phyloP scores from a whole-genome alignment of 2,329 filamentous ascomycete species.

The Penicillium sp. region DNA sequence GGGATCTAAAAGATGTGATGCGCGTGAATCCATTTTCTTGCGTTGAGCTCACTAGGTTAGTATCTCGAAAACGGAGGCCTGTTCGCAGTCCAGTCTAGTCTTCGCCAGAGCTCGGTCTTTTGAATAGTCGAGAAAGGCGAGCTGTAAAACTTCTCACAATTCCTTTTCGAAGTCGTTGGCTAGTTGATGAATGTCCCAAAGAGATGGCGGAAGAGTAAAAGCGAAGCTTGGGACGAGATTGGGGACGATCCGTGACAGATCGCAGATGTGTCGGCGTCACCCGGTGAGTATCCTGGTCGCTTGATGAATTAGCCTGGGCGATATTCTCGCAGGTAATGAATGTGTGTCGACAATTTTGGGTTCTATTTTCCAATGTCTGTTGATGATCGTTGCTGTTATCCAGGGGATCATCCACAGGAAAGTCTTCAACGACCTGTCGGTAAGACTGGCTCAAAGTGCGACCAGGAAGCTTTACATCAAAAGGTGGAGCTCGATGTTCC shows the following conservation, averaged over 20 bases:
- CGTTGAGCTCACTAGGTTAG: background rate
- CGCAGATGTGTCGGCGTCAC: background rate
- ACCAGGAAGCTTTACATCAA: background rate
- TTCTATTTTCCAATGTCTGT: background rate
- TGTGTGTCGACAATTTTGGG: background rate
- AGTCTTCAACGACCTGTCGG: conserved; percentile 3
- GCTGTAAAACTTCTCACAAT: background rate
- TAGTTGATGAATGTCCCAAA: background rate
- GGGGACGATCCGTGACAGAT: background rate
- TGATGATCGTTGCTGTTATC: background rate
- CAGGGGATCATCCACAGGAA: background rate
- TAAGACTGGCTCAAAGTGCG: conserved; percentile 6
- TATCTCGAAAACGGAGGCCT: conserved; percentile 8
- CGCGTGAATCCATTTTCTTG: conserved; percentile 35
- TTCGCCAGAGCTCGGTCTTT: background rate
- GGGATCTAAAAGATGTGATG: conserved; percentile 44
- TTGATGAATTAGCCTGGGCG: background rate
- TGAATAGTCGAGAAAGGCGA: background rate
- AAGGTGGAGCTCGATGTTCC: background rate
- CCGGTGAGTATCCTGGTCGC: background rate
- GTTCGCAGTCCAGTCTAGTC: background rate
- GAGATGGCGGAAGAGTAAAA: background rate
- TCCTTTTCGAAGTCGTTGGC: background rate
- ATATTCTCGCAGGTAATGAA: background rate
- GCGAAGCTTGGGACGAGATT: background rate